Evolutionary conservation across 2,329 filamentous ascomycete genomes (phyloP), one percentile per base, ranked within the genome.

Genomic region (Zasmidium cellare): DNA sequence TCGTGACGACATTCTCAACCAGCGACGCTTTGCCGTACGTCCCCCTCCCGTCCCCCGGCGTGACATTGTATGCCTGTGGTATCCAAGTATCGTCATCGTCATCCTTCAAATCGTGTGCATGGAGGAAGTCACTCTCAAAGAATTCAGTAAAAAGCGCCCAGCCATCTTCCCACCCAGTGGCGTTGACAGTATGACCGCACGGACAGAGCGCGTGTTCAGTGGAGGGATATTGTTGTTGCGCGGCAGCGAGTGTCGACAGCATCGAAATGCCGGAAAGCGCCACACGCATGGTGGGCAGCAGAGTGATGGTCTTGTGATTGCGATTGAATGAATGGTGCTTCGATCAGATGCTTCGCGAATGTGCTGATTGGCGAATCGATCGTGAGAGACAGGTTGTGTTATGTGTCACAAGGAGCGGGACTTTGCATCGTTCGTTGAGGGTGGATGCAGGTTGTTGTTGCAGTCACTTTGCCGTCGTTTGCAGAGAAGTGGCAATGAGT

Each of bases 71-170:
- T 24, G 80, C 78, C 70, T 92, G 89, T 14, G 82, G 79, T 23
- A 76, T 70, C 90, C 90, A 93, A 62, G 86, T 81, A 31, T 56
- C 23, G 35, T 41, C 35, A 20, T 51, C 55, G 44, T 63, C 53
- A 41, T 47, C 59, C 9, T 62, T 59, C 9, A 67, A 48, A 67
- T 81, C 71, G 9, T 75, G 65, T 38, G 84, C 69, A 59, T 84
- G 83, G 2, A 85, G 75, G 69, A 92, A 92, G 74, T 92, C 86
- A 19, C 87, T 87, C 69, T 92, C 89, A 52, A 90, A 73, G 11
- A 86, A 69, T 59, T 92, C 85, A 2, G 87, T 90, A 71, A 89
- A 92, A 53, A 88, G 69, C 44, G 78, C 74, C 48, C 73, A 67
- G 6, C 67, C 57, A 3, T 69, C 63, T 24, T 75, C 73, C 47